Percentiles rank a stretch among this genome's conserved stretches.
Conservation (phyloP, 805 yeast species). For the Kuraishia piskuri region DNA sequence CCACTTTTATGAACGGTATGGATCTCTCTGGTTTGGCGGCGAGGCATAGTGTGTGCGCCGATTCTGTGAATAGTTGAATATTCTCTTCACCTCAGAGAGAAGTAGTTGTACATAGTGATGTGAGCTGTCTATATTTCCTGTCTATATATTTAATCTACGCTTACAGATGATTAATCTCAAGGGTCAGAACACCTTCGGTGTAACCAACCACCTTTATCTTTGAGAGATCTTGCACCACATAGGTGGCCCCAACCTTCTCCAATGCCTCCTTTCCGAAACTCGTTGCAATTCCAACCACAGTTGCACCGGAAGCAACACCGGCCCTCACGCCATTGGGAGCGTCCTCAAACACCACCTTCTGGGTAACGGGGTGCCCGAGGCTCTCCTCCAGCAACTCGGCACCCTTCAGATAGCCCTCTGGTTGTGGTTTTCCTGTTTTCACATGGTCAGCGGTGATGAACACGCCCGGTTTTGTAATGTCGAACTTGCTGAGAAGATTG, state of each 20-base stretch:
- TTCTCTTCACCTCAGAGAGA: conserved; percentile 8
- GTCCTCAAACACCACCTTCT: conserved; percentile 71
- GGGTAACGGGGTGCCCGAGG: conserved; percentile 16
- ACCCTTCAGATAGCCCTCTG: conserved; percentile 70
- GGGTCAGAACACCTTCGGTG: background rate
- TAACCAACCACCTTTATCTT: conserved; percentile 38
- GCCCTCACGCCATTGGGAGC: conserved; percentile 86
- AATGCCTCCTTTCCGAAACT: conserved; percentile 66
- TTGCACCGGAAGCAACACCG: conserved; percentile 78
- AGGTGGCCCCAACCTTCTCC: conserved; percentile 70
- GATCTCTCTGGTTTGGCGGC: background rate
- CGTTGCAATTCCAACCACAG: conserved; percentile 76
- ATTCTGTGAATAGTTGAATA: too few relatives aligned
- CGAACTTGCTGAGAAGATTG: conserved; percentile 44
- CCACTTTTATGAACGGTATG: conserved; percentile 57
- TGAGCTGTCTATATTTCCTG: background rate
- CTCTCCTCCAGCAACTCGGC: conserved; percentile 33
- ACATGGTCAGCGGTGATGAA: conserved; percentile 82
- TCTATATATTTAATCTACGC: background rate
- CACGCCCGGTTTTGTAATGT: conserved; percentile 46
- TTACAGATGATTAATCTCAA: background rate
- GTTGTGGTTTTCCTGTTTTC: conserved; percentile 75
- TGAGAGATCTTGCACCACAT: conserved; percentile 67
- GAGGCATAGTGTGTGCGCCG: background rate
- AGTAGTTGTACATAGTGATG: background rate